Evolutionary conservation across 1,284 basidiomycete genomes (phyloP).

Genomic region (Cutaneotrichosporon cutaneum): DNA sequence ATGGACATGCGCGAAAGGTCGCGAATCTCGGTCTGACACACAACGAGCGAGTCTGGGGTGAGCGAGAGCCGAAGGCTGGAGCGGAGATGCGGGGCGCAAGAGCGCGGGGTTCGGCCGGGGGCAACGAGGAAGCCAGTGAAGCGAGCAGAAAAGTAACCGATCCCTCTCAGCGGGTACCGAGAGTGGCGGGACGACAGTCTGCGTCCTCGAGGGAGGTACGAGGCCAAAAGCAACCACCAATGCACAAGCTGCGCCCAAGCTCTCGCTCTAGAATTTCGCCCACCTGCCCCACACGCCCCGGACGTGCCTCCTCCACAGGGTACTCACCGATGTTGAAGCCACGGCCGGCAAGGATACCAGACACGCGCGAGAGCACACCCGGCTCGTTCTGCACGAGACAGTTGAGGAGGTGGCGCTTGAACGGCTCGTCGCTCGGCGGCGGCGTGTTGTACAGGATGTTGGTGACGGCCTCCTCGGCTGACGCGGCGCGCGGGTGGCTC

Average conservation of each 20-base stretch:
- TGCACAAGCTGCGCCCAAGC: not conserved
- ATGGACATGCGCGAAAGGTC: constrained; percentile 99
- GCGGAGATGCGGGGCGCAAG: not conserved
- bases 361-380: constrained; percentile 94
- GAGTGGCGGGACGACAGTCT: no score
- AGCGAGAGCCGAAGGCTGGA: not conserved
- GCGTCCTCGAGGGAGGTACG: no score
- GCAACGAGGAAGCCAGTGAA: not conserved
- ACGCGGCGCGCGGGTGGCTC: constrained; percentile 49
- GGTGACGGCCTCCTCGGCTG: constrained; percentile 89
- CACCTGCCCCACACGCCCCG: not conserved
- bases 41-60: constrained; percentile 82
- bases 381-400: constrained; percentile 99
- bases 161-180: no score
- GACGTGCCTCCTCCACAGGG: not conserved
- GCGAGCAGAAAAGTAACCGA: no score
- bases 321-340: constrained; percentile 84
- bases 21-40: constrained; percentile 95
- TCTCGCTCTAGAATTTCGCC: not conserved
- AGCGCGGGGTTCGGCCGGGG: not conserved
- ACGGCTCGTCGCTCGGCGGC: constrained; percentile 85
- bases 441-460: constrained; percentile 97
- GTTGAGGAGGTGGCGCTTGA: constrained; percentile 97
- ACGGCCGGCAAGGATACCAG: constrained; percentile 92
- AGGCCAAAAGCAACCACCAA: no score